phyloP scores from a whole-genome alignment of 2,329 filamentous ascomycete species.

The Penicillium fuscoglaucum region DNA sequence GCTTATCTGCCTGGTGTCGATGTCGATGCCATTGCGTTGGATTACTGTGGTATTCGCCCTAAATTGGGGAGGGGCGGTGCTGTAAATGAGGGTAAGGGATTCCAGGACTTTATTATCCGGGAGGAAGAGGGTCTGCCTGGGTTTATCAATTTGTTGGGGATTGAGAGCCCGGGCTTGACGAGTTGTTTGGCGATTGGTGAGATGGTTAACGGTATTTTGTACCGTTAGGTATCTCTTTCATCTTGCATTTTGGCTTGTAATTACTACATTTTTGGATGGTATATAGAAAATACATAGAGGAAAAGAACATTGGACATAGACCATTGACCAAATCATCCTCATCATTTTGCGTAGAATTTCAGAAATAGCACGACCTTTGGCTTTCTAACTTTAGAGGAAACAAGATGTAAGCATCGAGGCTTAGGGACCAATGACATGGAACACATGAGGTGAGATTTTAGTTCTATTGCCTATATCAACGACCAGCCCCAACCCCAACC shows the following conservation, averaged over 20 bases:
- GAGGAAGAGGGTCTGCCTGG: conserved; percentile 75
- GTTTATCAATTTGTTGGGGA: conserved; percentile 87
- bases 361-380: neutral
- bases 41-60: conserved; percentile 90
- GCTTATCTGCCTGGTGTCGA: conserved; percentile 77
- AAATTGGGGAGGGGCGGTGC: conserved; percentile 70
- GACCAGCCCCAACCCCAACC: neutral
- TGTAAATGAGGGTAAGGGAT: conserved; percentile 57
- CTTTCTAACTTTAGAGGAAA: neutral
- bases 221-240: conserved; percentile 26
- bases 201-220: conserved; percentile 63
- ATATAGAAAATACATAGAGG: neutral
- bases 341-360: neutral
- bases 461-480: neutral
- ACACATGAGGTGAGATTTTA: neutral
- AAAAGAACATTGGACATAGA: neutral
- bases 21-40: conserved; percentile 64
- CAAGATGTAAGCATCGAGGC: neutral
- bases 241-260: neutral
- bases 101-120: conserved; percentile 80
- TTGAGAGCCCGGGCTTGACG: conserved; percentile 90
- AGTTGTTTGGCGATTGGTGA: conserved; percentile 83
- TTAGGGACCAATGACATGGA: neutral
- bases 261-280: neutral
- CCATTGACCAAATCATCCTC: neutral